Evolutionary conservation across 2,329 filamentous ascomycete species (phyloP), one percentile per base, ranked within the genome.

Genomic region (Aspergillus eucalypticola): DNA sequence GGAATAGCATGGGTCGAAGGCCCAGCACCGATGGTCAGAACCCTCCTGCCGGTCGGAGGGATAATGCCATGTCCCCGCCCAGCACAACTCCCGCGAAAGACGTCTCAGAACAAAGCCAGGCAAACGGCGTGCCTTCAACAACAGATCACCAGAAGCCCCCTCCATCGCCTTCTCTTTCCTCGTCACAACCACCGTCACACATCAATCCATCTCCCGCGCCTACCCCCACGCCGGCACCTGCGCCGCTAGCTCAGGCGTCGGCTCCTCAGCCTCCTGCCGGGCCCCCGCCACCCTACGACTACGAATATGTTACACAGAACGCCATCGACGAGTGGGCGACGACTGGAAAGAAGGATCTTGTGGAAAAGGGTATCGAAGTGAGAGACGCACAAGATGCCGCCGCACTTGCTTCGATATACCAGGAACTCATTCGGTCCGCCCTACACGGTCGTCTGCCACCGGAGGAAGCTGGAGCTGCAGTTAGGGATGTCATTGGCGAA

Each of bases 361-460:
- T 94, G 19, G 83, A 86, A 21, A 82, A 86, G 67, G 90, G 88
- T 23, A 74, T 84, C 46, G 82, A 87, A 66, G 88, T 89, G 51
- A 85, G 87, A 67, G 79, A 85, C 38, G 84, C 89, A 65, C 86
- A 90, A 66, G 88, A 96, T 70, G 79, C 85, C 7, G 81, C 88
- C 49, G 85, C 87, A 59, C 79, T 96, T 39, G 87, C 88, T 29
- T 84, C 84, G 13, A 80, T 96, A 21, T 92, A 93, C 67, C 91
- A 96, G 77, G 95, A 99, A 74, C 84, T 97, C 39, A 85, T 95
- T 38, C 87, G 89, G 62, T 87, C 91, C 35, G 88, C 89, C 17
- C 78, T 96, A 11, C 88, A 92, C 69, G 84, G 83, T 44, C 85
- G 88, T 52, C 76, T 97, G 49, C 81, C 84, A 41, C 82, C 91